Conservation (phyloP, 75 land plant genomes). For the Chamaecyparis obtusa region DNA sequence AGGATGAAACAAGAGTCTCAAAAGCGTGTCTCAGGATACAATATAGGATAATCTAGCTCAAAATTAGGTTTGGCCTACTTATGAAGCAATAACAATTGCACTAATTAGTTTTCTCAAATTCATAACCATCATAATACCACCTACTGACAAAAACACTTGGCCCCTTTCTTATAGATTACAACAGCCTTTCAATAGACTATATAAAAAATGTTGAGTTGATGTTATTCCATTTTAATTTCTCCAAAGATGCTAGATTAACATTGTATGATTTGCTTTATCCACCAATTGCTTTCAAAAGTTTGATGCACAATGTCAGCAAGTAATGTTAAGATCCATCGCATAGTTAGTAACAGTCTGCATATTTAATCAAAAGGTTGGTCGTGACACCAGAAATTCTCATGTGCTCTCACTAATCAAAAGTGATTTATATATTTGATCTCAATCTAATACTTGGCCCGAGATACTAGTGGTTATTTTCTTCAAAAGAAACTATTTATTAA, state of each 20-base stretch:
- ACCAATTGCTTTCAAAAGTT: not conserved
- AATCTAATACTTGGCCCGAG: not conserved
- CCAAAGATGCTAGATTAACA: not conserved
- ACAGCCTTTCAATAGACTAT: not conserved
- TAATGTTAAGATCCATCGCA: not conserved
- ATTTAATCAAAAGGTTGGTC: not conserved
- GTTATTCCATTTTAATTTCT: not conserved
- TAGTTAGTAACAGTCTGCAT: not conserved
- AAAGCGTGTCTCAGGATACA: not conserved
- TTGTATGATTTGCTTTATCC: not conserved
- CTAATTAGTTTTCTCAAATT: not conserved
- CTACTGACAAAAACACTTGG: not conserved
- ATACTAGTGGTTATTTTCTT: not conserved
- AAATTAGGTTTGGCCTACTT: not conserved
- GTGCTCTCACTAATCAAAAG: not conserved
- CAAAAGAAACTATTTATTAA: not conserved
- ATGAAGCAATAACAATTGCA: not conserved
- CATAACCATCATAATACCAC: not conserved
- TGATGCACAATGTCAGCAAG: not conserved
- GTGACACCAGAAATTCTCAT: not conserved
- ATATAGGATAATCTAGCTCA: not conserved
- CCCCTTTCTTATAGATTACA: not conserved
- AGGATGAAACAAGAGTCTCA: not conserved
- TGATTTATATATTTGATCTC: not conserved
- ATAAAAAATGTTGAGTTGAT: not conserved